Evolutionary conservation across 768 basidiomycete species (phyloP).

Genomic region (Mycena polygramma): DNA sequence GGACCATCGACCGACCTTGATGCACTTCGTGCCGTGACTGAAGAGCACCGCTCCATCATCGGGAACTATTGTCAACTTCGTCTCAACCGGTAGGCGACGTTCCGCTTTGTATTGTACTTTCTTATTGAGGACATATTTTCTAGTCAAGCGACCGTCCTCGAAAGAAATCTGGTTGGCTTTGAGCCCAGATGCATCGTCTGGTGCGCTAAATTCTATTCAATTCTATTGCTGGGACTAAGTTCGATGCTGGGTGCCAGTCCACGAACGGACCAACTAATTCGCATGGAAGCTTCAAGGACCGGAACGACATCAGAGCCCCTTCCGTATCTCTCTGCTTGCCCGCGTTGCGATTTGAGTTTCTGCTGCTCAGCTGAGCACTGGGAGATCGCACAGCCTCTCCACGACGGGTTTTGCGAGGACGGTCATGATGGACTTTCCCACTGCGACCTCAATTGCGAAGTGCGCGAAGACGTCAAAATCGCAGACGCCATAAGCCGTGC

Average conservation of each 20-base stretch:
- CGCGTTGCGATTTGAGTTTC: slow-evolving; percentile 41
- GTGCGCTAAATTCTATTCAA: slow-evolving; percentile 11
- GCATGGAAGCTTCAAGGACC: slow-evolving; percentile 35
- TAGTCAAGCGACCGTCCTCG: slow-evolving; percentile 10
- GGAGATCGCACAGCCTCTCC: slow-evolving; percentile 35
- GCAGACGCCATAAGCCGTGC: neutral
- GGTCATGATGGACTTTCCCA: slow-evolving; percentile 40
- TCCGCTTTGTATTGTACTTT: no score
- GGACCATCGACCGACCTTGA: slow-evolving; percentile 27
- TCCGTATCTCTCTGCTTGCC: slow-evolving; percentile 38
- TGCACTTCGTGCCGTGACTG: slow-evolving; percentile 8
- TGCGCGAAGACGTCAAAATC: slow-evolving; percentile 37
- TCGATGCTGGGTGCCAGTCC: slow-evolving; percentile 31
- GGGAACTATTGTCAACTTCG: slow-evolving; percentile 1
- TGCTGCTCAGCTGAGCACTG: slow-evolving; percentile 45
- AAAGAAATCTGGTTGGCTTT: slow-evolving; percentile 38
- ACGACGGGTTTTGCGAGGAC: slow-evolving; percentile 40
- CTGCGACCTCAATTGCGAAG: slow-evolving; percentile 44
- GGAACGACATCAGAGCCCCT: slow-evolving; percentile 18
- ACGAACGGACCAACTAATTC: slow-evolving; percentile 43
- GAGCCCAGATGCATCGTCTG: slow-evolving; percentile 44
- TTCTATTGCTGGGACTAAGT: no score
- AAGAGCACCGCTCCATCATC: slow-evolving; percentile 16
- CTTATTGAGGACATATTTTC: neutral
- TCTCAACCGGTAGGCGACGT: slow-evolving; percentile 7